Percentiles rank a stretch among this genome's conserved stretches.
Evolutionary conservation across 2,329 filamentous ascomycete species (phyloP).

Genomic region (Pyricularia sp.): DNA sequence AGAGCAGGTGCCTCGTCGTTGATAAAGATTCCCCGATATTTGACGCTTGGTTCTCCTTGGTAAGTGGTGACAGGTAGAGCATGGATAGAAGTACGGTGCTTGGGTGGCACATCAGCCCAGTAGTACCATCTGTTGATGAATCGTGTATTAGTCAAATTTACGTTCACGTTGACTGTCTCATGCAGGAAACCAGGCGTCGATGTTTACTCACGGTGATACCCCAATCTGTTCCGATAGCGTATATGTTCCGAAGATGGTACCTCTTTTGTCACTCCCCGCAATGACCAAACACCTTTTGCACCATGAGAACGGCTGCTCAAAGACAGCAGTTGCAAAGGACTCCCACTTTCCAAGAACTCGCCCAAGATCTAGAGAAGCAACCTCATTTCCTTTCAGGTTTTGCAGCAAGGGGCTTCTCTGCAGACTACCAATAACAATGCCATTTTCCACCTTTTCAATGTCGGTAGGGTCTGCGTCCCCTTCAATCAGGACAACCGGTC

Average conservation of each 20-base stretch:
- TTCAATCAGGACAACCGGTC: not conserved
- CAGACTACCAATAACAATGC: constrained; percentile 39
- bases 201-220: constrained; percentile 33
- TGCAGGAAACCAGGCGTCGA: not conserved
- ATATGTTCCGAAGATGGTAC: constrained; percentile 44
- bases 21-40: constrained; percentile 56
- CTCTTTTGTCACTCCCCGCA: constrained; percentile 40
- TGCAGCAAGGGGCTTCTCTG: constrained; percentile 29
- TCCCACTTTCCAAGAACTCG: constrained; percentile 39
- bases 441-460: constrained; percentile 12
- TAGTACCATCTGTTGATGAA: constrained; percentile 34
- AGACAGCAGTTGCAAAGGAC: constrained; percentile 33
- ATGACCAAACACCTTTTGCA: constrained; percentile 27
- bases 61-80: constrained; percentile 31
- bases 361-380: constrained; percentile 30
- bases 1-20: constrained; percentile 58
- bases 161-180: not conserved
- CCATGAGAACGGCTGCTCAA: constrained; percentile 17
- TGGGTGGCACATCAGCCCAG: constrained; percentile 43
- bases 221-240: constrained; percentile 46
- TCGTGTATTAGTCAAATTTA: not conserved
- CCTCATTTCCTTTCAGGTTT: constrained; percentile 26
- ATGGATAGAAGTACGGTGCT: constrained; percentile 34
- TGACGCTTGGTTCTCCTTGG: constrained; percentile 41
- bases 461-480: not conserved